Percentiles rank a stretch among this genome's conserved stretches.
These are phyloP conservation scores for Fusarium gaditjirri DNA, from an alignment of 2,329 filamentous ascomycete genomes.

Conservation along the genomic window DNA sequence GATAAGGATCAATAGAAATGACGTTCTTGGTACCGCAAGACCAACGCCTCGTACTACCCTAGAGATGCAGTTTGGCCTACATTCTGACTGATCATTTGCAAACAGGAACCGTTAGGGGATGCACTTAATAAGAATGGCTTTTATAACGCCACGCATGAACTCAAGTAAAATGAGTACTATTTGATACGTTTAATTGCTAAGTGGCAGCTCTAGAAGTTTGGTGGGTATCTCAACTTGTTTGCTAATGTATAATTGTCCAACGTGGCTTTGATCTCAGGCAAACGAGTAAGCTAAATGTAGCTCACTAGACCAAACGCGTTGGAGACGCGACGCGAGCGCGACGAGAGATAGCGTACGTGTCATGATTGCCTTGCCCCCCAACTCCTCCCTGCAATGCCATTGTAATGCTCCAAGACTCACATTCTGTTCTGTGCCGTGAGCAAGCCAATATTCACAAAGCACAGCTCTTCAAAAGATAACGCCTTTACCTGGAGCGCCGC, in stretches of 20 bases:
- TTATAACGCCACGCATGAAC: accelerated
- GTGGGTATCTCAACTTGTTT: accelerated
- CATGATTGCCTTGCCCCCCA: too few relatives aligned
- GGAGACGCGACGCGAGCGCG: not conserved
- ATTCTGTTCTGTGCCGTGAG: accelerated
- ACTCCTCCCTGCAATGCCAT: not conserved
- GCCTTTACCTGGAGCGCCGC: not conserved
- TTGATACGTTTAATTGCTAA: too few relatives aligned
- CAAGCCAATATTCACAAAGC: not conserved
- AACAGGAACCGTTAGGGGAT: too few relatives aligned
- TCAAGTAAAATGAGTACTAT: accelerated
- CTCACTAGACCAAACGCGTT: accelerated
- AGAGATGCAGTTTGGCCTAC: not conserved
- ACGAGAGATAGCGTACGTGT: not conserved
- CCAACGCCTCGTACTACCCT: not conserved
- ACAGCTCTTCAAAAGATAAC: not conserved
- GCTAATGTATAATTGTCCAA: accelerated
- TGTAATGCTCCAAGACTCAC: not conserved
- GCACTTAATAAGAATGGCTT: too few relatives aligned
- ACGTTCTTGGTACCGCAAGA: not conserved
- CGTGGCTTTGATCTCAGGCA: accelerated
- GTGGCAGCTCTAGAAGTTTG: accelerated
- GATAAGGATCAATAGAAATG: not conserved
- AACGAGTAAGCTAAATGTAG: not conserved
- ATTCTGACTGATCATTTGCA: accelerated